Evolutionary conservation across 164 flowering plant species (phyloP).

Genomic region (Dillenia turbinata): DNA sequence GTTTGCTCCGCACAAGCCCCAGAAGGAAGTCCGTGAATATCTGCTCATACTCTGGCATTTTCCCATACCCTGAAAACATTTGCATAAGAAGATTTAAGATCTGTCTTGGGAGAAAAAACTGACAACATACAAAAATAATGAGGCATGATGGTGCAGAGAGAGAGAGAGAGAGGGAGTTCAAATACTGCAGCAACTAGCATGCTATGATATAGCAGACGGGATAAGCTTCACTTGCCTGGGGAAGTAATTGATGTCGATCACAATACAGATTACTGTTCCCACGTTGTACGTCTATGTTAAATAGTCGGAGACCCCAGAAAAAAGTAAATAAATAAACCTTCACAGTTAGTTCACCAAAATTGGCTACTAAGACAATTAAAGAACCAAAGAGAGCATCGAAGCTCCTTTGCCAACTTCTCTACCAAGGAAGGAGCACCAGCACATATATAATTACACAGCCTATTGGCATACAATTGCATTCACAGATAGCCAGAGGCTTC

Average conservation of each 20-base stretch:
- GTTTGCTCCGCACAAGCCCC: conserved; percentile 35
- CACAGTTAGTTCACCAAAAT: neutral
- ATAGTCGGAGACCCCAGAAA: conserved; percentile 51
- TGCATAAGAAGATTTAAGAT: neutral
- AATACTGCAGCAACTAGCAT: neutral
- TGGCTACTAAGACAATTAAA: neutral
- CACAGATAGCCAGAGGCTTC: too few species aligned
- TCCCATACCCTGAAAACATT: conserved; percentile 37
- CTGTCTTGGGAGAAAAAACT: too few species aligned
- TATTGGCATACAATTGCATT: too few species aligned
- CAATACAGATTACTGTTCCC: conserved; percentile 47
- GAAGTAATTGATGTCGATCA: conserved; percentile 69
- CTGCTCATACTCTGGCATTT: conserved; percentile 74
- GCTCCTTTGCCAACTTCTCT: conserved; percentile 49
- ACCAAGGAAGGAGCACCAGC: conserved; percentile 33
- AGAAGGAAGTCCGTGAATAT: conserved; percentile 63
- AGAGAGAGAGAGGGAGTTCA: neutral
- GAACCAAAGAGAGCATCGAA: conserved; percentile 19
- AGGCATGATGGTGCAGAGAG: neutral
- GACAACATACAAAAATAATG: neutral
- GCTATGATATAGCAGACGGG: neutral
- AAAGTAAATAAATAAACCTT: neutral
- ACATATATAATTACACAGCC: too few species aligned
- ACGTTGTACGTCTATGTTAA: conserved; percentile 60
- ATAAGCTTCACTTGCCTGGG: conserved; percentile 45